These are phyloP conservation scores for Ceratocystiopsis minuta DNA, from an alignment of 2,329 filamentous ascomycete genomes.

Conservation along the genomic window DNA sequence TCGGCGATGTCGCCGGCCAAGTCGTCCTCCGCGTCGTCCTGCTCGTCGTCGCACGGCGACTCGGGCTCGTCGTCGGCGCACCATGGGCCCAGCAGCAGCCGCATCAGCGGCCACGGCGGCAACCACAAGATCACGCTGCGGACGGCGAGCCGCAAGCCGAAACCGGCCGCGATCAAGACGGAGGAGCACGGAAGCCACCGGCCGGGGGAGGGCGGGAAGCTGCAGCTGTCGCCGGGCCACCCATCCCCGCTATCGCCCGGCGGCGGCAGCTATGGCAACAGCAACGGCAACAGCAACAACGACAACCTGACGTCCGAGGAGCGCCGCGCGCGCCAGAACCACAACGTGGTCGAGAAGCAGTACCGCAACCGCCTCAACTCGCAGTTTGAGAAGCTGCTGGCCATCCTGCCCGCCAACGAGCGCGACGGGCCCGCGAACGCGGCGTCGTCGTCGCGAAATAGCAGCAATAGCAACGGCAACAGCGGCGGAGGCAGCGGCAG, in stretches of 20 bases:
- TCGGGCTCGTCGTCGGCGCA: no score
- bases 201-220: no score
- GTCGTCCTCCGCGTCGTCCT: constrained; percentile 1
- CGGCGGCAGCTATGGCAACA: neutral
- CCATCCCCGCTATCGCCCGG: neutral
- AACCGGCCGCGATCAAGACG: neutral
- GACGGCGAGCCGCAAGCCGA: constrained; percentile 8
- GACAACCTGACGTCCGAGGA: constrained; percentile 7
- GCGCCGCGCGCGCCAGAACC: constrained; percentile 13
- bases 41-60: neutral
- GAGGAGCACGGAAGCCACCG: no score
- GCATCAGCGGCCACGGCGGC: constrained; percentile 2
- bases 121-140: constrained; percentile 9
- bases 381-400: constrained; percentile 25
- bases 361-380: constrained; percentile 28
- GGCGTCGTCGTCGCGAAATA: neutral
- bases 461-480: constrained; percentile 2
- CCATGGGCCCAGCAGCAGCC: no score
- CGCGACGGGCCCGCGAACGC: neutral
- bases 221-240: no score
- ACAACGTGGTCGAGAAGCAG: constrained; percentile 30
- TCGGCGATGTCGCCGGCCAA: no score
- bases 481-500: no score
- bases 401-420: constrained; percentile 17
- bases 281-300: constrained; percentile 2